These are phyloP conservation scores for Penicillium sp. DNA, from an alignment of 2,329 filamentous ascomycete species.

Conservation along the genomic window DNA sequence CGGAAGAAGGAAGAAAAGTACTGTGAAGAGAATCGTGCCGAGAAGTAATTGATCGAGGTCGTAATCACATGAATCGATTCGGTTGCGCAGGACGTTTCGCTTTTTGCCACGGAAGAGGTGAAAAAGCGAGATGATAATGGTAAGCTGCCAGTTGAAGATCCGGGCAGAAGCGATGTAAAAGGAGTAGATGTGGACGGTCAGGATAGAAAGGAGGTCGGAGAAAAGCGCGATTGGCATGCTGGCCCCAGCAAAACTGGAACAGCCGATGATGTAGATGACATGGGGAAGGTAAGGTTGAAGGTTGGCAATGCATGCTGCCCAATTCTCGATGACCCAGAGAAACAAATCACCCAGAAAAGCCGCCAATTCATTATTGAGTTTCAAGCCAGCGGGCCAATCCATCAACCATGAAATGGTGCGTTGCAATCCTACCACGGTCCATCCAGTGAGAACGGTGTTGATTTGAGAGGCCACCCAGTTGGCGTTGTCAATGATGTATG, in stretches of 20 bases:
- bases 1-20: conserved; percentile 90
- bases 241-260: conserved; percentile 91
- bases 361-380: conserved; percentile 90
- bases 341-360: conserved; percentile 94
- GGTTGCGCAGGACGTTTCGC: conserved; percentile 91
- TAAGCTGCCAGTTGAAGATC: conserved; percentile 98
- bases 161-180: conserved; percentile 96
- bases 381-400: conserved; percentile 91
- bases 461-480: conserved; percentile 79
- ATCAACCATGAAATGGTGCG: conserved; percentile 93
- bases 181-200: conserved; percentile 95
- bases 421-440: conserved; percentile 84
- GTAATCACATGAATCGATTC: conserved; percentile 98
- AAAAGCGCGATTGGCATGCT: conserved; percentile 96
- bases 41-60: conserved; percentile 95
- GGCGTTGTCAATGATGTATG: conserved; percentile 95
- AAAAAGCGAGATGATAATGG: conserved; percentile 94
- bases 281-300: conserved; percentile 78
- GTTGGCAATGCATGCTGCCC: conserved; percentile 80
- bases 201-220: conserved; percentile 84
- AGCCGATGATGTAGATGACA: conserved; percentile 88
- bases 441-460: conserved; percentile 70
- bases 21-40: conserved; percentile 92
- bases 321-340: conserved; percentile 97
- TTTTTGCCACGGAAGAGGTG: conserved; percentile 98